Percentiles rank a stretch among this genome's conserved stretches.
Evolutionary conservation across 768 basidiomycete species (phyloP).

Genomic region (Candolleomyces efflorescens): DNA sequence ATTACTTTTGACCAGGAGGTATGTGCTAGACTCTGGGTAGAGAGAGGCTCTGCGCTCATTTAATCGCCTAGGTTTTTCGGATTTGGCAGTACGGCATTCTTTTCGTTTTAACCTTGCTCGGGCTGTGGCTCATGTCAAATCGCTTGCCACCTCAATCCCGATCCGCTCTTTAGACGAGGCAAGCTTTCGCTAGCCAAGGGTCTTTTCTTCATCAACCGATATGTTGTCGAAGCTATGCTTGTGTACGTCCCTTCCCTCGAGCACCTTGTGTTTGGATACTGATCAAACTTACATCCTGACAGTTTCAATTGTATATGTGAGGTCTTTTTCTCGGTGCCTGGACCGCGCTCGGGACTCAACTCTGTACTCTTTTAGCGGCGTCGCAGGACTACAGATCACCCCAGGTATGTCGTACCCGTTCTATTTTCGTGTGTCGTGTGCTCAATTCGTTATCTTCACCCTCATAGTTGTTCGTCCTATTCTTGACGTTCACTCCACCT

Average conservation of each 20-base stretch:
- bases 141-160: neutral
- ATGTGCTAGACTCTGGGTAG: neutral
- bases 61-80: too few species aligned
- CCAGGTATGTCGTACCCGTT: neutral
- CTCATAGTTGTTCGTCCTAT: neutral
- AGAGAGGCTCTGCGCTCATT: neutral
- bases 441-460: too few species aligned
- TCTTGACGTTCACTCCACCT: neutral
- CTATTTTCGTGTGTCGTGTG: neutral
- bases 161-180: conserved; percentile 1
- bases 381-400: too few species aligned
- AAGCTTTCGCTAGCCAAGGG: conserved; percentile 20
- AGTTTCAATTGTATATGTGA: conserved; percentile 27
- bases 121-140: neutral
- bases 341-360: conserved; percentile 16
- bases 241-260: conserved; percentile 14
- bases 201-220: conserved; percentile 23
- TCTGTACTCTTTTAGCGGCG: conserved; percentile 2
- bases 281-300: neutral
- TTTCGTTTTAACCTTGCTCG: too few species aligned
- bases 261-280: neutral
- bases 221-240: conserved; percentile 23
- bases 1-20: conserved; percentile 23
- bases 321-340: neutral
- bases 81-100: too few species aligned